Evolutionary conservation across 768 basidiomycete species (phyloP), one percentile per base, ranked within the genome.

Genomic region (Trametes meyenii): DNA sequence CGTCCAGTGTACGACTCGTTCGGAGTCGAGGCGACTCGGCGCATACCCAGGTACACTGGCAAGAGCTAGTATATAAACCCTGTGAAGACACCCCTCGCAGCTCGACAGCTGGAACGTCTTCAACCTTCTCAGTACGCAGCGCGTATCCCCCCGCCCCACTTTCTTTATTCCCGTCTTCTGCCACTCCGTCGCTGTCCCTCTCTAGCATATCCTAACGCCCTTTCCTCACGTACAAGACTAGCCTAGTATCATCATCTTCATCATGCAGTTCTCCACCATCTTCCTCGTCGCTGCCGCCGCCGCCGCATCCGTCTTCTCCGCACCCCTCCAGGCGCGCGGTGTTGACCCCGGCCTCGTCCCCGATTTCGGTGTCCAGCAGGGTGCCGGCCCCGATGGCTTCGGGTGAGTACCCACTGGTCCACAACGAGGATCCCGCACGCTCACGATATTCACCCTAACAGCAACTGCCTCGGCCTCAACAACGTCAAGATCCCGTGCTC

Each of bases 401-500:
- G 65, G 54, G 51, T 60, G 17, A 23, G 51, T 8, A 19, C 11
- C 10, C 17, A 35, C 29, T 5, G 7, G 10, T n/a, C 36, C 2
- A 7, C 21, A 14, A 11, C 19, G 1, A 11, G 11, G 14, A 11
- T 24, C n/a, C 2, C 12, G 14, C n/a, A 14, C 23, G n/a, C 36
- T 50, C 16, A 62, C 51, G 24, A 14, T 24, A 5, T 11, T 50
- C 13, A 13, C 6, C 19, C 16, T 13, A 21, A 5, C 48, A 66
- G 74, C 2, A 67, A 73, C 64, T 76, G 75, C 56, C 67, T 71
- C 44, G 76, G 74, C 44, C 5, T 66, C 2, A 51, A 74, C 39
- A 70, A 72, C n/a, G 69, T 74, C 65, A 66, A 70, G 55, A 69
- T 78, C n/a, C 77, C 77, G 3, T 78, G 77, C 67, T 33, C 60